Percentiles rank a stretch among this genome's conserved stretches.
These are phyloP conservation scores for Physocladia obscura DNA, from an alignment of 192 early-diverging fungal genomes.

Conservation along the genomic window DNA sequence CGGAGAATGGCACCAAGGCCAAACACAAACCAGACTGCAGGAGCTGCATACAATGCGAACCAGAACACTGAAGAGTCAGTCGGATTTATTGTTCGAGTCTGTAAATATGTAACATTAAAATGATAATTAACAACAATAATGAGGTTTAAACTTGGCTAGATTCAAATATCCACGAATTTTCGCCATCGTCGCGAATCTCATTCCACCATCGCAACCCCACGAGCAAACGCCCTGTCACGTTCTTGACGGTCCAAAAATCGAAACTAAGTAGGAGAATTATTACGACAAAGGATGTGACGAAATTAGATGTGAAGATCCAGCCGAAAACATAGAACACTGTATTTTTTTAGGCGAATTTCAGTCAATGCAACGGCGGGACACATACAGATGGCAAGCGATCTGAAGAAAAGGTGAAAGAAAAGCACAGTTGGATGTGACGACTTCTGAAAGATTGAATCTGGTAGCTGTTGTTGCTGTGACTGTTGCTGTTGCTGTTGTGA, in stretches of 20 bases:
- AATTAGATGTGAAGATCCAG: constrained; percentile 78
- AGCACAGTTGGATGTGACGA: constrained; percentile 80
- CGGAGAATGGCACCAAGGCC: constrained; percentile 75
- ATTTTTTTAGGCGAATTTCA: background rate
- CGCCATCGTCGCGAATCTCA: constrained; percentile 93
- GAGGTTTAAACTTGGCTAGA: constrained; percentile 68
- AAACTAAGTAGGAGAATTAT: constrained; percentile 89
- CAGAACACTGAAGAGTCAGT: constrained; percentile 94
- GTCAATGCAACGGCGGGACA: background rate
- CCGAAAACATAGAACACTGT: constrained; percentile 79
- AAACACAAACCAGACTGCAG: constrained; percentile 79
- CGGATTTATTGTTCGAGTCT: constrained; percentile 73
- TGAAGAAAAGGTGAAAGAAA: constrained; percentile 88
- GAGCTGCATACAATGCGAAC: constrained; percentile 82
- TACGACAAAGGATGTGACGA: constrained; percentile 88
- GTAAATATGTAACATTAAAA: constrained; percentile 14
- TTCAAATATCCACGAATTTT: constrained; percentile 96
- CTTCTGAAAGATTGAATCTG: constrained; percentile 13
- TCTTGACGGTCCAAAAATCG: constrained; percentile 99
- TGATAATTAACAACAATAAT: background rate
- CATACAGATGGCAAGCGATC: constrained; percentile 65
- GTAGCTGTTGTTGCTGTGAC: background rate
- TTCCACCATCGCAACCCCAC: constrained; percentile 99
- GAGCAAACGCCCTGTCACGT: constrained; percentile 91
- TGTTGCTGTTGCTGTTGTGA: background rate